Percentiles rank a stretch among this genome's conserved stretches.
Conservation (phyloP, 2,329 filamentous ascomycete genomes). For the Aspergillus sp. region DNA sequence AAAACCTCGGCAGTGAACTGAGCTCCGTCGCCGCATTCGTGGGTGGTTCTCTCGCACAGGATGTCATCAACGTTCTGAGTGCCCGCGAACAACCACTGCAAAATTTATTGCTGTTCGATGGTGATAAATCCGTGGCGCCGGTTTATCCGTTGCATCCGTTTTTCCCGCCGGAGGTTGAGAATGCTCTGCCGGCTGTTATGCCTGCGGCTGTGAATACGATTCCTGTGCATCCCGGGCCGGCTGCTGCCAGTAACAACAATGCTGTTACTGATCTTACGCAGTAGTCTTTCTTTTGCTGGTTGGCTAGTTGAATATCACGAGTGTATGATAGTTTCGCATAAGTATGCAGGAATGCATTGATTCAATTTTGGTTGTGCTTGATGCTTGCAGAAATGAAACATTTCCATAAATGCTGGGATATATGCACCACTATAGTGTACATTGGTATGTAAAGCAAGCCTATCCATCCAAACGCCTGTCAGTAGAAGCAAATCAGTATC, state of each 20-base stretch:
- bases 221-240: conserved; percentile 12
- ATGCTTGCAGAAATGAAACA: too few relatives aligned
- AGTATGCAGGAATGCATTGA: too few relatives aligned
- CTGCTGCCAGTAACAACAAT: not conserved
- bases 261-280: not conserved
- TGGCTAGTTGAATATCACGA: too few relatives aligned
- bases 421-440: too few relatives aligned
- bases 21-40: conserved; percentile 82
- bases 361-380: too few relatives aligned
- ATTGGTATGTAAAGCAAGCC: too few relatives aligned
- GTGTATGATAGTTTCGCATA: too few relatives aligned
- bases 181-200: conserved; percentile 19
- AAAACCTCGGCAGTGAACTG: conserved; percentile 77
- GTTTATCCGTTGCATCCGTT: conserved; percentile 76
- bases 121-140: conserved; percentile 67
- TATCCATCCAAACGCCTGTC: too few relatives aligned
- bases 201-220: conserved; percentile 21
- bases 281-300: not conserved
- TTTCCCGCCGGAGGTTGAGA: conserved; percentile 33
- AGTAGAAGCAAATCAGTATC: too few relatives aligned
- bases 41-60: conserved; percentile 85
- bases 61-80: conserved; percentile 93
- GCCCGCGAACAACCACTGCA: conserved; percentile 90
- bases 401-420: too few relatives aligned
- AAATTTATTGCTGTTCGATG: conserved; percentile 89